Base-by-base conservation (phyloP, 2,329 filamentous ascomycete genomes). In the Xylariales sp. region DNA sequence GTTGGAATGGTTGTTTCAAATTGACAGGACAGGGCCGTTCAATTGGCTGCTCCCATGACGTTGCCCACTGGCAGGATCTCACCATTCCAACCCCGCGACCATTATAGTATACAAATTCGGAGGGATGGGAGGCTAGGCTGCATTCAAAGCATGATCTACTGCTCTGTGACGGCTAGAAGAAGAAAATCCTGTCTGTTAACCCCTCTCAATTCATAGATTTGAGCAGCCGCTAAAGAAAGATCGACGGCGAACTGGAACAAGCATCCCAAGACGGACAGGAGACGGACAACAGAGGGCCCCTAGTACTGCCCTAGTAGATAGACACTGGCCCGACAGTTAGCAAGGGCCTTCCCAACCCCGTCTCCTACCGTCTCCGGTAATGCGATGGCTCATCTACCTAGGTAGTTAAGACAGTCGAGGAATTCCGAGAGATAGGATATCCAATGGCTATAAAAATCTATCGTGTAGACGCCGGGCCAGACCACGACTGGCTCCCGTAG, bases 1-100 rank as follows among this genome's bases (percentile, higher is more conserved):
- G 66, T 71, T 60, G 57, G 62, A 61, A 59, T 62, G 60, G 64
- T 53, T 64, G 69, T 71, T 71, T 71, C 69, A 71, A 69, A 39
- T 67, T 66, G 60, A 67, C 36, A 60, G 53, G 45, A 36, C 66
- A 43, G 34, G 50, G 36, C 56, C 53, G n/a, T 36, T 18, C 52
- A 36, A 71, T 71, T 71, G 69, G 69, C 49, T 52, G 39, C 49
- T 46, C 39, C 46, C 23, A n/a, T 18, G 59, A 32, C 48, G 28
- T 28, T 57, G 55, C 58, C 65, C 68, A 55, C 59, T 50, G 50
- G 28, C 48, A 62, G 66, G 60, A 62, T 70, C 55, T 63, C 60
- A 56, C 61, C 58, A 65, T 64, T 48, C 62, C 54, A 53, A 65
- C 58, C 65, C 65, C 55, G 62, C 64, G 61, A 63, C 64, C 48